Evolutionary conservation across 148 eudicot genomes (phyloP).

Genomic region (Vaccinium darrowii): DNA sequence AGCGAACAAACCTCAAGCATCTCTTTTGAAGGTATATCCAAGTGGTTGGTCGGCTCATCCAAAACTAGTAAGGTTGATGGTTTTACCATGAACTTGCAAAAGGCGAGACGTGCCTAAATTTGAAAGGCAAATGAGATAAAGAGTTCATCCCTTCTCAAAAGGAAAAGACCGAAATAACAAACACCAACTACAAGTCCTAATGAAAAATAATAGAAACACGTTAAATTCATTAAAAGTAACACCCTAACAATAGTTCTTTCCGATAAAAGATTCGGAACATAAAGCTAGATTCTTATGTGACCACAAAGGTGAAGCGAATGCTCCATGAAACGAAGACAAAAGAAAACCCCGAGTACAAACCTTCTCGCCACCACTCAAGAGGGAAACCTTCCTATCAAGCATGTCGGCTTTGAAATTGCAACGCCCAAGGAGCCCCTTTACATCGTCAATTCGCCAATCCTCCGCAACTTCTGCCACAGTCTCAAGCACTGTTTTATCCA

Average conservation of each 20-base stretch:
- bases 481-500: constrained; percentile 80
- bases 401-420: constrained; percentile 92
- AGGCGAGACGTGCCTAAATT: constrained; percentile 82
- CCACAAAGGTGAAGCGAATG: not conserved
- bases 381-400: constrained; percentile 93
- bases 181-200: not conserved
- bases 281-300: not conserved
- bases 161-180: not conserved
- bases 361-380: constrained; percentile 98
- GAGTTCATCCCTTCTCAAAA: not conserved
- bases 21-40: constrained; percentile 96
- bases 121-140: constrained; percentile 14
- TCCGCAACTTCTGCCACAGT: constrained; percentile 95
- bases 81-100: constrained; percentile 96
- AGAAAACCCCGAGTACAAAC: constrained; percentile 27
- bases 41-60: constrained; percentile 97
- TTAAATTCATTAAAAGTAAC: not conserved
- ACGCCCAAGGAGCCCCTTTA: constrained; percentile 93
- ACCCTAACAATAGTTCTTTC: not conserved
- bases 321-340: not conserved
- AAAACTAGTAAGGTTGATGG: constrained; percentile 89
- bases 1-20: constrained; percentile 84
- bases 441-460: constrained; percentile 87
- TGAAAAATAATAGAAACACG: not conserved
- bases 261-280: not conserved